phyloP scores from a whole-genome alignment of 306 rosid genomes.

The Senna siamea region DNA sequence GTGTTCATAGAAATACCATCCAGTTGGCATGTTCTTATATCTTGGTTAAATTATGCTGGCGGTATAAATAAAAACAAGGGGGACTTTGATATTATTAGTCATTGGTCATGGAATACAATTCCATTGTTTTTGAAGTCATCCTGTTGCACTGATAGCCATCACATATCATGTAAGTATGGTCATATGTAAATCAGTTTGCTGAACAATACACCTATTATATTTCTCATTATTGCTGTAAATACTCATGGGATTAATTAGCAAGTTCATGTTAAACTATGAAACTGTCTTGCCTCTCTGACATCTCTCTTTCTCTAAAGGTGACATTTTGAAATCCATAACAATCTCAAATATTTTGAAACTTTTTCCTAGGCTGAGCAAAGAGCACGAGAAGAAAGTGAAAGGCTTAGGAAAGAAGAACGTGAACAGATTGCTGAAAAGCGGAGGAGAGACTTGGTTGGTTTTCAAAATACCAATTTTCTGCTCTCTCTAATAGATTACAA shows the following conservation, averaged over 20 bases:
- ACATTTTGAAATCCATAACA: constrained; percentile 19
- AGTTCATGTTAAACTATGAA: neutral
- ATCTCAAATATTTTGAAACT: constrained; percentile 27
- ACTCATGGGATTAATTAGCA: neutral
- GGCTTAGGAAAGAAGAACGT: constrained; percentile 86
- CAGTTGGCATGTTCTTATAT: neutral
- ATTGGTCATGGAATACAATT: constrained; percentile 10
- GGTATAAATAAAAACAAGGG: neutral
- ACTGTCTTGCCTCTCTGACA: neutral
- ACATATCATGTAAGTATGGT: constrained; percentile 6
- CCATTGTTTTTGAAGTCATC: constrained; percentile 3
- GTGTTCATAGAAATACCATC: neutral
- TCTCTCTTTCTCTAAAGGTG: constrained; percentile 7
- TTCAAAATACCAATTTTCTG: constrained; percentile 27
- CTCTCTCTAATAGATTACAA: neutral
- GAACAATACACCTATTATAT: neutral
- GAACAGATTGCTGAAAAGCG: constrained; percentile 90
- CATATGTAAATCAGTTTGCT: constrained; percentile 24
- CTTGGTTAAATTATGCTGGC: neutral
- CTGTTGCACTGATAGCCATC: neutral
- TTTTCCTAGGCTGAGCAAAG: constrained; percentile 88
- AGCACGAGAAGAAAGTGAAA: constrained; percentile 98
- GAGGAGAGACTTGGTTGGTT: constrained; percentile 86
- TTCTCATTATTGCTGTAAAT: constrained; percentile 11
- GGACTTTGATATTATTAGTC: neutral